These are phyloP conservation scores for Saccharomycopsis selenospora DNA, from an alignment of 805 yeast species.

Conservation along the genomic window DNA sequence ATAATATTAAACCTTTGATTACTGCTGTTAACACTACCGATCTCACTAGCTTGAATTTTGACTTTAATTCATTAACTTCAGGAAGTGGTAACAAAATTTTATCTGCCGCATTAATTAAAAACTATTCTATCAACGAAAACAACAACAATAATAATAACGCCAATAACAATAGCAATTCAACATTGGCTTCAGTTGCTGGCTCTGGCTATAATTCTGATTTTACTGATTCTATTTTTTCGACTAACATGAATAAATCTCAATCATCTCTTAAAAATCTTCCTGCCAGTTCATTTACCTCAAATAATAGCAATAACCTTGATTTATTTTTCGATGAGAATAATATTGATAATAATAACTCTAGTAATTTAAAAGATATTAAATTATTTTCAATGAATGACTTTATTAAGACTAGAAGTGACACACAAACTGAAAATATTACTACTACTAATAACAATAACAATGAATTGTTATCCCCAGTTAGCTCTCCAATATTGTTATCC, in stretches of 20 bases:
- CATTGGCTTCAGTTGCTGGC: neutral
- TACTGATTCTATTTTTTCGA: neutral
- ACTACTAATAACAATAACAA: neutral
- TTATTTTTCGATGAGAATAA: slow-evolving; percentile 3
- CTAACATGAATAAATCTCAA: neutral
- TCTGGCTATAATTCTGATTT: neutral
- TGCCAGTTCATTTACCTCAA: neutral
- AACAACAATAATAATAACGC: neutral
- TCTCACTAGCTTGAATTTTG: neutral
- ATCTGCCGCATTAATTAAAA: neutral
- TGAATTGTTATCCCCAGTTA: slow-evolving; percentile 7
- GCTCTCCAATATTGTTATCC: slow-evolving; percentile 6
- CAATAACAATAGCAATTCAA: neutral
- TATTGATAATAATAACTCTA: neutral
- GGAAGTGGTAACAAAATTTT: neutral
- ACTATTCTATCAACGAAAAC: neutral
- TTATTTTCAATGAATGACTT: neutral
- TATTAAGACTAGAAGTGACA: neutral
- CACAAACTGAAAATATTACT: neutral
- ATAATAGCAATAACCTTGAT: neutral
- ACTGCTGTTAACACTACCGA: neutral
- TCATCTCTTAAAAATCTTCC: neutral
- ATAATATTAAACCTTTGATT: neutral
- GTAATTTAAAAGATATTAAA: neutral
- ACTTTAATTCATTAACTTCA: neutral